Evolutionary conservation across 331 rosid species (phyloP), one percentile per base, ranked within the genome.

Genomic region (Telfairia occidentalis): DNA sequence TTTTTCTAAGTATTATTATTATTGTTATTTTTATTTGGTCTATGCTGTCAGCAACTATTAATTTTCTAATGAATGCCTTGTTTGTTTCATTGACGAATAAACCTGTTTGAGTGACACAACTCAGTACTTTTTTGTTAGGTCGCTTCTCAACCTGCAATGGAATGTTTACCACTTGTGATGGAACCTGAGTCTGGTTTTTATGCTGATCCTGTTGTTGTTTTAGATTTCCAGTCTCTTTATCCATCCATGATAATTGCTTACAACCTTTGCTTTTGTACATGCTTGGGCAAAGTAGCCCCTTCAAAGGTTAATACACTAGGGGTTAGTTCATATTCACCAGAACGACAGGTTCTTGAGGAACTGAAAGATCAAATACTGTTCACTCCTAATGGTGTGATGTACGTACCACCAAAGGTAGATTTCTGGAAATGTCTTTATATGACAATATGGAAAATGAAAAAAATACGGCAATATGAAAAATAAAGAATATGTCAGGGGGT

Each of bases 141-240:
- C 76, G 98, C 97, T 83, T 93, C 96, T 80, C 98, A 93, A 80
- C 96, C 98, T 84, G 98, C 98, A 71, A 93, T 93, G 98, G 97
- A 93, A 78, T 93, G 98, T 79, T 80, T 89, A 37, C 98, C 98
- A 26, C 92, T 94, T 81, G 98, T 94, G 29, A 94, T 94, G 98
- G 98, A 94, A 84, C 98, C 98, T 16, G 89, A 89, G 81, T 94
- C 98, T 63, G 95, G 95, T 82, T 94, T 94, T 87, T 94, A 94
- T 86, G 87, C 95, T 52, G 95, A 94, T 77, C 98, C 97, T 15
- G 97, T 94, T 74, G 85, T 91, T 67, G 96, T 94, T 53, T 85
- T 94, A 77, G 98, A 94, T 83, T 94, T 91, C 83, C 98, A 94
- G 82, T 94, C 98, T 75, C 87, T 89, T 79, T 94, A 94, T 88